Base-by-base conservation (phyloP, 2,329 filamentous ascomycete genomes). In the Fusarium virguliforme region DNA sequence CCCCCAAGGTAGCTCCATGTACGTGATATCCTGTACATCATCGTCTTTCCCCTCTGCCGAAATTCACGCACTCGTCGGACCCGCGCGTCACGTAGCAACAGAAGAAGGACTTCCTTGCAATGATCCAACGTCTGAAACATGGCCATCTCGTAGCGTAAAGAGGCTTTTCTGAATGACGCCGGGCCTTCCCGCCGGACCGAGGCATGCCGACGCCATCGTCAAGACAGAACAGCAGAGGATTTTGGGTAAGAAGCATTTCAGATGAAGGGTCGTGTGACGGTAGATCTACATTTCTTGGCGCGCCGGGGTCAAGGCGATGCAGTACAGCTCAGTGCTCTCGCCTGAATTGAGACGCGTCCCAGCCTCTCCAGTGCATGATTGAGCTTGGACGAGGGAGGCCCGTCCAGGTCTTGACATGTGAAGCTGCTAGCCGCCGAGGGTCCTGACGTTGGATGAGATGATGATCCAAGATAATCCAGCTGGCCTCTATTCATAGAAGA, bases 101-200 rank as follows among this genome's bases (percentile, higher is more conserved):
- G 15, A n/a, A 37, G 18, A 34, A 34, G 55, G 26, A 18, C 38
- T 46, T 41, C 38, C 37, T 41, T 56, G 54, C 26, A 56, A 53
- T 71, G 61, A 70, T 67, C 66, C 66, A 63, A 48, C 46, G 35
- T 61, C 55, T 68, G 60, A 71, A 70, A 71, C 68, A 61, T 37
- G 32, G 18, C 41, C 12, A 40, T 48, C 41, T 35, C 18, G 38
- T 58, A 28, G 35, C 38, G 24, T 12, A 30, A 35, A 28, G 18
- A 43, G 54, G 54, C 54, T 32, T 34, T 50, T 24, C 35, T 55
- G 18, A 22, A 57, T 41, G 53, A 60, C 51, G 41, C 64, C 63
- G 67, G 68, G 35, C 53, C 64, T 68, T 71, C 50, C 67, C 67
- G 64, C 62, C 54, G 51, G 64, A 51, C 54, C 60, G 60, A 59